Percentiles rank a stretch among this genome's conserved stretches.
phyloP scores from a whole-genome alignment of 306 rosid species.

The Citrullus mucosospermus region DNA sequence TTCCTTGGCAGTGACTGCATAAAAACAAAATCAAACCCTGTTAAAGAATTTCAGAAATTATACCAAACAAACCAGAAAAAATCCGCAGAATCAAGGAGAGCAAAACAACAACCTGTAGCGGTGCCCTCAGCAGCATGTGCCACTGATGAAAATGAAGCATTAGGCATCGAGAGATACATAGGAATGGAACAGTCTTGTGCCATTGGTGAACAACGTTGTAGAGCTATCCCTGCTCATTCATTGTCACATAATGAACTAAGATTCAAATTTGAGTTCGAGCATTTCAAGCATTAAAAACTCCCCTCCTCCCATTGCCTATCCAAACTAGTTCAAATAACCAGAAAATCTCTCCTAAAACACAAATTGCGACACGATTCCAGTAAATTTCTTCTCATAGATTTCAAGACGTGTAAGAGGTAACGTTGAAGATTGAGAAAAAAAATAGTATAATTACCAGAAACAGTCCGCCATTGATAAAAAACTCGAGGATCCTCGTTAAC shows the following conservation, averaged over 20 bases:
- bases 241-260: not conserved
- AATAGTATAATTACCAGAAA: constrained; percentile 19
- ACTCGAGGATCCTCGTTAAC: constrained; percentile 14
- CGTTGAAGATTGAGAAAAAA: not conserved
- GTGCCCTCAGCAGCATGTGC: constrained; percentile 18
- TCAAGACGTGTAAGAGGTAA: not conserved
- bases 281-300: not conserved
- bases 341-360: not conserved
- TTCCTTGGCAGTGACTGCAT: constrained; percentile 68
- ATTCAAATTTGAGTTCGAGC: not conserved
- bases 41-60: not conserved
- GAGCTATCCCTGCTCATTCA: constrained; percentile 30
- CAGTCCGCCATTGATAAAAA: constrained; percentile 21
- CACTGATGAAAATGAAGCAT: constrained; percentile 37
- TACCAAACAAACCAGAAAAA: not conserved
- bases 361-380: not conserved
- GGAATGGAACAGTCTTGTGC: constrained; percentile 16
- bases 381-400: not conserved
- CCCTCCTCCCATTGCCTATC: not conserved
- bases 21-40: not conserved
- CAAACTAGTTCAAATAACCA: not conserved
- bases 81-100: not conserved
- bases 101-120: constrained; percentile 43
- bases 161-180: constrained; percentile 15
- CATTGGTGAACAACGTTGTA: constrained; percentile 7